phyloP scores from a whole-genome alignment of 805 yeast species.

The Ogataea neopini region DNA sequence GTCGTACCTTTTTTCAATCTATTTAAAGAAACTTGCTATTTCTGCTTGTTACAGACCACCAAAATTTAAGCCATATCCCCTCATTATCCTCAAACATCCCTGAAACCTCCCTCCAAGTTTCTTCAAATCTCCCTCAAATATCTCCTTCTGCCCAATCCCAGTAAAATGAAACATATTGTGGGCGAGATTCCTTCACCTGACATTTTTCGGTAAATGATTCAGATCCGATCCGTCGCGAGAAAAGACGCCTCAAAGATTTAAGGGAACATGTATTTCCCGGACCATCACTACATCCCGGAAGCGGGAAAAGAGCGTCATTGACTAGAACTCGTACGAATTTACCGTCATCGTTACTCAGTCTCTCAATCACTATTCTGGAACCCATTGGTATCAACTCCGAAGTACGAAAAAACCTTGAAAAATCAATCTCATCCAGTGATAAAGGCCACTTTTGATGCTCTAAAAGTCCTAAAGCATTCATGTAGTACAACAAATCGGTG shows the following conservation, averaged over 20 bases:
- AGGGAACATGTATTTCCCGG: conserved; percentile 54
- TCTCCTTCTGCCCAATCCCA: conserved; percentile 28
- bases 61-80: too few species aligned
- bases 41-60: too few species aligned
- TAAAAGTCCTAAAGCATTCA: conserved; percentile 64
- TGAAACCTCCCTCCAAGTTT: too few species aligned
- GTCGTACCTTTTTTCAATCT: background rate
- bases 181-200: conserved; percentile 16
- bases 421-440: conserved; percentile 40
- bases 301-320: conserved; percentile 57
- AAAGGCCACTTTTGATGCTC: conserved; percentile 43
- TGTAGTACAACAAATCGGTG: conserved; percentile 58
- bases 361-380: conserved; percentile 52
- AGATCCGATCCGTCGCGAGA: conserved; percentile 13
- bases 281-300: conserved; percentile 48
- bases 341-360: conserved; percentile 31
- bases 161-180: conserved; percentile 26
- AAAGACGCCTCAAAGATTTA: conserved; percentile 12
- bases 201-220: conserved; percentile 18
- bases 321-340: conserved; percentile 48
- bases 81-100: too few species aligned
- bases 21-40: background rate
- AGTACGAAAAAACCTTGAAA: conserved; percentile 43
- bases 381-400: conserved; percentile 60
- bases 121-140: background rate